These are phyloP conservation scores for Penicillium subrubescens DNA, from an alignment of 495 filamentous ascomycete species.

Conservation along the genomic window DNA sequence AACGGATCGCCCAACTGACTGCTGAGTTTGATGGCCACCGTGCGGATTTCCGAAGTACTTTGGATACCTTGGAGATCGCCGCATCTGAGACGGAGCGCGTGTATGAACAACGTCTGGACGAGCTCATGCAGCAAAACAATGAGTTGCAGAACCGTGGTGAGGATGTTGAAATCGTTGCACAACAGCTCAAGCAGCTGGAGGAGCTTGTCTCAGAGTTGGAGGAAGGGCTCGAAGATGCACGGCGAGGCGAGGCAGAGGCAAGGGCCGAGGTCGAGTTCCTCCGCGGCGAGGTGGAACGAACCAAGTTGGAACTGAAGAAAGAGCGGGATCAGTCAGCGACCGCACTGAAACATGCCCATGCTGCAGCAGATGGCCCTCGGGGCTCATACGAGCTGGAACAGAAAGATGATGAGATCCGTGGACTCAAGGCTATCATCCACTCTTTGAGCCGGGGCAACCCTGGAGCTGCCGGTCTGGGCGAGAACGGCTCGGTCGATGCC, in stretches of 20 bases:
- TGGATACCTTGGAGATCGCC: slow-evolving; percentile 94
- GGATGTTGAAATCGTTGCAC: slow-evolving; percentile 88
- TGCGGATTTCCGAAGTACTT: slow-evolving; percentile 93
- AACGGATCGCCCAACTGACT: slow-evolving; percentile 89
- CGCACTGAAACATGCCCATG: slow-evolving; percentile 54
- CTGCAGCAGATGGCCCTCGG: slow-evolving; percentile 52
- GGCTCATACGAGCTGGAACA: slow-evolving; percentile 78
- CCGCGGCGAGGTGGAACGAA: slow-evolving; percentile 91
- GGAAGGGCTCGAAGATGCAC: slow-evolving; percentile 93
- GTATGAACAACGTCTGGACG: slow-evolving; percentile 89
- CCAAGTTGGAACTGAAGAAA: slow-evolving; percentile 83
- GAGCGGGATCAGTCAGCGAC: slow-evolving; percentile 87
- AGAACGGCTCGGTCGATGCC: slow-evolving; percentile 26
- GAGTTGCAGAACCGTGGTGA: slow-evolving; percentile 79
- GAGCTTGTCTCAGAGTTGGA: slow-evolving; percentile 95
- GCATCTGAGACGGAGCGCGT: slow-evolving; percentile 97
- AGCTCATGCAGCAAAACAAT: slow-evolving; percentile 81
- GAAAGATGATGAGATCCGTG: slow-evolving; percentile 95
- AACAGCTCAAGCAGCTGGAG: slow-evolving; percentile 91
- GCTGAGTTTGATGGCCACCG: slow-evolving; percentile 94
- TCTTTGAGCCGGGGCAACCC: slow-evolving; percentile 76
- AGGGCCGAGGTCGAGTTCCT: slow-evolving; percentile 95
- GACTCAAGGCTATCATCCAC: slow-evolving; percentile 96
- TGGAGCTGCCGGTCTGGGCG: slow-evolving; percentile 33
- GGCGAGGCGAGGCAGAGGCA: slow-evolving; percentile 95